A percentile compares a stretch with the other conserved stretches of the same genome.
phyloP scores from a whole-genome alignment of 2,329 filamentous ascomycete genomes.

The Whalleya microplaca region DNA sequence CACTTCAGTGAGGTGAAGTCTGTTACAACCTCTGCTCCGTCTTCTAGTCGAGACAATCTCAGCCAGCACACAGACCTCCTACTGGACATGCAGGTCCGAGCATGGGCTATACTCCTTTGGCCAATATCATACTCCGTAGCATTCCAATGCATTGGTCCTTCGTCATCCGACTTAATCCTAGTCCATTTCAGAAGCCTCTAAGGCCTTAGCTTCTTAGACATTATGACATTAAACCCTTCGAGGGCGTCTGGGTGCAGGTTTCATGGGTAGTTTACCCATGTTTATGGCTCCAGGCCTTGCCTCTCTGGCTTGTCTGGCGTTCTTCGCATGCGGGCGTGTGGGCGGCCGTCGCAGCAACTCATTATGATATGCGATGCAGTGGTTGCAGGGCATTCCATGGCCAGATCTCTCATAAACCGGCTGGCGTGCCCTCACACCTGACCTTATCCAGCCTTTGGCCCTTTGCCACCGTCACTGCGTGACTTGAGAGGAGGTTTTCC shows the following conservation, averaged over 20 bases:
- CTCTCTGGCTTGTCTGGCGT: conserved; percentile 18
- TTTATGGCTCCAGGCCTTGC: conserved; percentile 5
- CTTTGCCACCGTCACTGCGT: conserved; percentile 28
- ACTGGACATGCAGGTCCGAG: conserved; percentile 28
- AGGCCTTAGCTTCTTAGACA: conserved; percentile 26
- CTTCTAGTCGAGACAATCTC: conserved; percentile 27
- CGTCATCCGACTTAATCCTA: conserved; percentile 32
- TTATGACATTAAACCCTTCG: conserved; percentile 25
- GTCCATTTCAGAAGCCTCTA: neutral
- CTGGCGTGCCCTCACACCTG: conserved; percentile 21
- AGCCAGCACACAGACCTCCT: conserved; percentile 29
- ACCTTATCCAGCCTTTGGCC: conserved; percentile 26
- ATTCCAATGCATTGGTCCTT: conserved; percentile 30
- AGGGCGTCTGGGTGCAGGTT: conserved; percentile 39
- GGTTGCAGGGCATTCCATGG: conserved; percentile 32
- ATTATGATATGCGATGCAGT: conserved; percentile 39
- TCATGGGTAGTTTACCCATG: conserved; percentile 35
- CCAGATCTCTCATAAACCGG: conserved; percentile 35
- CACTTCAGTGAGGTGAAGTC: conserved; percentile 10
- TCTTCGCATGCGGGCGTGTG: conserved; percentile 25
- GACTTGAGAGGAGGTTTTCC: conserved; percentile 20
- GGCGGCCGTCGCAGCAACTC: conserved; percentile 36
- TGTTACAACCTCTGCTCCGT: conserved; percentile 17
- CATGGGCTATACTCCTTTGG: conserved; percentile 22
- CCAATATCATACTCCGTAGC: conserved; percentile 19